phyloP scores from a whole-genome alignment of 2,329 filamentous ascomycete genomes.

The Epichloe sibirici region DNA sequence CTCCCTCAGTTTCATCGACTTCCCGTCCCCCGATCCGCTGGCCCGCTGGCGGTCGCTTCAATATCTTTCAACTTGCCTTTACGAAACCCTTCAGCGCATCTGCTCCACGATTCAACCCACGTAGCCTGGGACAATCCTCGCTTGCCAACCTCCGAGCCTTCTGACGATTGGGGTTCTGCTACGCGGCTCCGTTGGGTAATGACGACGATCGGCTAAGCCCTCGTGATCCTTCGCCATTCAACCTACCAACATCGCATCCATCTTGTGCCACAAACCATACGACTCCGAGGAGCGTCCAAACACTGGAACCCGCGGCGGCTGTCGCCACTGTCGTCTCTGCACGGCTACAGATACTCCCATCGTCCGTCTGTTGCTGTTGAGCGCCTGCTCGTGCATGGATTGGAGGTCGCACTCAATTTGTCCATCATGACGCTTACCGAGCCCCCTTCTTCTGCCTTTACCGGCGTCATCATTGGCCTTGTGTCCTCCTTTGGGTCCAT shows the following conservation, averaged over 20 bases:
- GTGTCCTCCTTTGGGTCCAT: slow-evolving; percentile 90
- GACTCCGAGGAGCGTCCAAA: neutral
- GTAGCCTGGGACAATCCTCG: neutral
- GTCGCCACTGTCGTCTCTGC: slow-evolving; percentile 3
- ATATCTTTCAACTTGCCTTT: neutral
- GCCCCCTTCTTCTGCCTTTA: slow-evolving; percentile 36
- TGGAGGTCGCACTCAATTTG: neutral
- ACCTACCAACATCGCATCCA: neutral
- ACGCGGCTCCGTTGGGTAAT: neutral
- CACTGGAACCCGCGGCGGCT: neutral
- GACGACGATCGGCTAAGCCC: neutral
- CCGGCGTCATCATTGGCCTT: slow-evolving; percentile 86
- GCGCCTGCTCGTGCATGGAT: slow-evolving; percentile 1
- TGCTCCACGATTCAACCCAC: neutral
- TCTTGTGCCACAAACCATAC: neutral
- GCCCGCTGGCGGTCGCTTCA: slow-evolving; percentile 7
- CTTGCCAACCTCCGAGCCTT: neutral
- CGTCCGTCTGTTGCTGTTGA: neutral
- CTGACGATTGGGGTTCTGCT: neutral
- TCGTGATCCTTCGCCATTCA: neutral
- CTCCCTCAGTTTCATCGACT: neutral
- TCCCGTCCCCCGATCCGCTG: neutral
- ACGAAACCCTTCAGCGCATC: neutral
- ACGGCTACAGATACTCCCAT: neutral
- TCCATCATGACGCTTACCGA: slow-evolving; percentile 16